phyloP scores from a whole-genome alignment of 345 rosid genomes.

The Brassica carinata region DNA sequence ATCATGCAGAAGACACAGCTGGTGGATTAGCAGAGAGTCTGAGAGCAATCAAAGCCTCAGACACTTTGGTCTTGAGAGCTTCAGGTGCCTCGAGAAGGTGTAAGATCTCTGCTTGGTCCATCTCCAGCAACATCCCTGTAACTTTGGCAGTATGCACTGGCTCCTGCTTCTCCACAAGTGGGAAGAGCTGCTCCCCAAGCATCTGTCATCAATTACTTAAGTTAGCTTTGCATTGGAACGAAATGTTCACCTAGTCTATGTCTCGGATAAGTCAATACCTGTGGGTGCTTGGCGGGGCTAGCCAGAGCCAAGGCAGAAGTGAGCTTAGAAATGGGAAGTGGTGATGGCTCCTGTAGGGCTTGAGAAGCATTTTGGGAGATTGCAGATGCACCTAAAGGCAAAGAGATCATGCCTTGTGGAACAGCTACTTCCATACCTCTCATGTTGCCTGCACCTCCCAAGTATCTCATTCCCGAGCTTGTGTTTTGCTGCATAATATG shows the following conservation, averaged over 20 bases:
- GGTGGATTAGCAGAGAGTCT: slow-evolving; percentile 36
- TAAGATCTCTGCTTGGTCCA: slow-evolving; percentile 73
- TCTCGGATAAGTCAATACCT: slow-evolving; percentile 31
- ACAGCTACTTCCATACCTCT: slow-evolving; percentile 40
- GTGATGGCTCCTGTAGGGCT: slow-evolving; percentile 15
- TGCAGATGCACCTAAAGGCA: slow-evolving; percentile 50
- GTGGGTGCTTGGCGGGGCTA: slow-evolving; percentile 40
- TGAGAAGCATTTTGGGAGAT: slow-evolving; percentile 31
- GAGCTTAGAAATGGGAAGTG: slow-evolving; percentile 48
- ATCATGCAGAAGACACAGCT: slow-evolving; percentile 29
- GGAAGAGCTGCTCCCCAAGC: slow-evolving; percentile 73
- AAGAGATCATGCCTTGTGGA: slow-evolving; percentile 49
- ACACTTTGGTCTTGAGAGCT: slow-evolving; percentile 69
- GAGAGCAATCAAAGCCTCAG: slow-evolving; percentile 68
- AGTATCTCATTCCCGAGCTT: slow-evolving; percentile 49
- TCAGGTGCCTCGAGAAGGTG: slow-evolving; percentile 74
- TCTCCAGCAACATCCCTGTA: slow-evolving; percentile 78
- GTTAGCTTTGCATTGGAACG: not conserved
- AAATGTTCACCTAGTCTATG: not conserved
- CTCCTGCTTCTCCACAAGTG: slow-evolving; percentile 61
- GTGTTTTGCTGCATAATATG: slow-evolving; percentile 45
- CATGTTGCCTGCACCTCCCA: slow-evolving; percentile 45
- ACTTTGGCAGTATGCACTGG: slow-evolving; percentile 63
- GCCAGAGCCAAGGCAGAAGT: slow-evolving; percentile 62
- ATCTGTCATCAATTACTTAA: slow-evolving; percentile 43